Percentiles rank a stretch among this genome's conserved stretches.
phyloP scores from a whole-genome alignment of 345 rosid species.

The Euphorbia tirucalli region DNA sequence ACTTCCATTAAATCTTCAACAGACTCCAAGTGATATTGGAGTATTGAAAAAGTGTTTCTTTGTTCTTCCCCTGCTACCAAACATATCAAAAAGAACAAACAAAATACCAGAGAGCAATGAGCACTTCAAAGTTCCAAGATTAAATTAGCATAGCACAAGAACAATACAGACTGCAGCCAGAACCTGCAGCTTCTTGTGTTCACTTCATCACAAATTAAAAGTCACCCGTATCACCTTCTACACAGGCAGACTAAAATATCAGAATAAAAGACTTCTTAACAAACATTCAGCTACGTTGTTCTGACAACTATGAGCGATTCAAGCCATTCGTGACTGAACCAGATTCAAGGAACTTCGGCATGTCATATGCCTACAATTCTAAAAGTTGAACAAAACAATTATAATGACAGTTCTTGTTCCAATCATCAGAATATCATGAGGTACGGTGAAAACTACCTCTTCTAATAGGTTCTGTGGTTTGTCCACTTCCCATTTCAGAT shows the following conservation, averaged over 20 bases:
- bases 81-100: slow-evolving; percentile 1
- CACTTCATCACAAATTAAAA: slow-evolving; percentile 10
- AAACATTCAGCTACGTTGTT: neutral
- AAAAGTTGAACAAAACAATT: slow-evolving; percentile 3
- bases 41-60: neutral
- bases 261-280: neutral
- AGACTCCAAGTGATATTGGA: neutral
- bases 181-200: slow-evolving; percentile 8
- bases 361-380: neutral
- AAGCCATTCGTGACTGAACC: neutral
- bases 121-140: neutral
- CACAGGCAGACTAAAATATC: slow-evolving; percentile 4
- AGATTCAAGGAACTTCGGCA: neutral
- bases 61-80: slow-evolving; percentile 19
- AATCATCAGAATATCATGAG: slow-evolving; percentile 7
- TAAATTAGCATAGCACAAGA: neutral
- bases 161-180: neutral
- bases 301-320: neutral
- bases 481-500: neutral
- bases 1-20: no score
- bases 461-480: neutral
- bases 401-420: neutral
- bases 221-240: neutral
- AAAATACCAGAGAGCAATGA: slow-evolving; percentile 4
- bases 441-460: slow-evolving; percentile 6